These are phyloP conservation scores for Stereum hirsutum DNA, from an alignment of 1,284 basidiomycete genomes.

Conservation along the genomic window DNA sequence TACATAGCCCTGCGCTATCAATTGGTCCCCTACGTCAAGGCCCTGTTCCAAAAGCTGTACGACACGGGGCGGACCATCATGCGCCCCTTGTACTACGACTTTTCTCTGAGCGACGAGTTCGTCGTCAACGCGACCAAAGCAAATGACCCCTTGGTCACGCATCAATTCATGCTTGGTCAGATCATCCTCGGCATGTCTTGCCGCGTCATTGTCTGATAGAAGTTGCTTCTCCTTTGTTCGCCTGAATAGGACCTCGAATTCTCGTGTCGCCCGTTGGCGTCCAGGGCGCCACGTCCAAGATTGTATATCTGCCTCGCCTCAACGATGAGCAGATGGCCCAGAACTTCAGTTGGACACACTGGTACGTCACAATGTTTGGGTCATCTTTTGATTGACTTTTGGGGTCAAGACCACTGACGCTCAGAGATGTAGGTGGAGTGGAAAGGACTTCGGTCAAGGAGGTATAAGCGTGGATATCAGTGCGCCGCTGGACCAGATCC, in stretches of 20 bases:
- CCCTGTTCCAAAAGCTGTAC: slow-evolving; percentile 26
- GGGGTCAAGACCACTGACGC: too few species aligned
- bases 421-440: slow-evolving; percentile 23
- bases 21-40: slow-evolving; percentile 26
- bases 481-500: slow-evolving; percentile 27
- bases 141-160: slow-evolving; percentile 25
- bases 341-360: slow-evolving; percentile 3
- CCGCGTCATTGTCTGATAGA: too few species aligned
- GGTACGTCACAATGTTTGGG: neutral
- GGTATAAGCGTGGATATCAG: slow-evolving; percentile 22
- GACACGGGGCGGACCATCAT: slow-evolving; percentile 25
- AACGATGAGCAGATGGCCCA: slow-evolving; percentile 13
- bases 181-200: neutral
- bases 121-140: slow-evolving; percentile 21
- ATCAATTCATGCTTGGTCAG: slow-evolving; percentile 30
- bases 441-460: slow-evolving; percentile 23
- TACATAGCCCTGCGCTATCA: slow-evolving; percentile 30
- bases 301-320: slow-evolving; percentile 27
- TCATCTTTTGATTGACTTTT: neutral
- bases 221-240: neutral
- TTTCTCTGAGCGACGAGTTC: slow-evolving; percentile 23
- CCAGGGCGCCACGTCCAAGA: slow-evolving; percentile 20
- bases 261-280: slow-evolving; percentile 27
- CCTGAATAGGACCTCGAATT: slow-evolving; percentile 22
- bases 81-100: slow-evolving; percentile 29